Percentiles rank a stretch among this genome's conserved stretches.
phyloP scores from a whole-genome alignment of 2,329 filamentous ascomycete genomes.

The Neopestalotiopsis clavispora region DNA sequence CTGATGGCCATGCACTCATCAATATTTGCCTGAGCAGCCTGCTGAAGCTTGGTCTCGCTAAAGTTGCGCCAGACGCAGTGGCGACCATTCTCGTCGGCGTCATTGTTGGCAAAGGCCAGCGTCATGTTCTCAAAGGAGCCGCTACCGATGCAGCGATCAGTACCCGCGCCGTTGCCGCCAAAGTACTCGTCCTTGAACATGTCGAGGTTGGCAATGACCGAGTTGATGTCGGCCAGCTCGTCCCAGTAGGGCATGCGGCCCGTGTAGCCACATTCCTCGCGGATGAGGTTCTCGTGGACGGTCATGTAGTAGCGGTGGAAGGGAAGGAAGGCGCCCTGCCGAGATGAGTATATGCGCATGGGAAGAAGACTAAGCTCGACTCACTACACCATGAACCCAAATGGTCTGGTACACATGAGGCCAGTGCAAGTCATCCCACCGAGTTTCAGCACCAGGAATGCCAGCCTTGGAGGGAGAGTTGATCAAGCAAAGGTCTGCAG shows the following conservation, averaged over 20 bases:
- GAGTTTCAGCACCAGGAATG: background rate
- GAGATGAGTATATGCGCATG: background rate
- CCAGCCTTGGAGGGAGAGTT: background rate
- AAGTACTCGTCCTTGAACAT: constrained; percentile 11
- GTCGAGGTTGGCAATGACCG: constrained; percentile 4
- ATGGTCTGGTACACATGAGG: constrained; percentile 7
- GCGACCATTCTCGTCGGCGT: background rate
- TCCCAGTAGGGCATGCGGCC: constrained; percentile 22
- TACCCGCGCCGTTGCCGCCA: constrained; percentile 5
- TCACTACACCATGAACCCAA: constrained; percentile 4
- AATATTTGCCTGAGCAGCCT: constrained; percentile 8
- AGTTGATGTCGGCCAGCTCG: constrained; percentile 6
- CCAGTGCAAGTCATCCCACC: constrained; percentile 16
- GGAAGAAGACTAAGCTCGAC: too few species aligned
- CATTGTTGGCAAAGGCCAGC: background rate
- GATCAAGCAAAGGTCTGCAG: constrained; percentile 14
- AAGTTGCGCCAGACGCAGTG: constrained; percentile 10
- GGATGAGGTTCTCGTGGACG: constrained; percentile 19
- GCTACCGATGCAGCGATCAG: constrained; percentile 5
- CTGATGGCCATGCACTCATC: constrained; percentile 18
- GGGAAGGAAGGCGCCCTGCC: constrained; percentile 28
- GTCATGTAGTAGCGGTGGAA: constrained; percentile 24
- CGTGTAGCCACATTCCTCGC: constrained; percentile 24
- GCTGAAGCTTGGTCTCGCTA: background rate
- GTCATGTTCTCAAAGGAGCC: constrained; percentile 13